Evolutionary conservation across 108 stramenopile species (phyloP), one percentile per base, ranked within the genome.

Genomic region (Discostella stelligeroides): DNA sequence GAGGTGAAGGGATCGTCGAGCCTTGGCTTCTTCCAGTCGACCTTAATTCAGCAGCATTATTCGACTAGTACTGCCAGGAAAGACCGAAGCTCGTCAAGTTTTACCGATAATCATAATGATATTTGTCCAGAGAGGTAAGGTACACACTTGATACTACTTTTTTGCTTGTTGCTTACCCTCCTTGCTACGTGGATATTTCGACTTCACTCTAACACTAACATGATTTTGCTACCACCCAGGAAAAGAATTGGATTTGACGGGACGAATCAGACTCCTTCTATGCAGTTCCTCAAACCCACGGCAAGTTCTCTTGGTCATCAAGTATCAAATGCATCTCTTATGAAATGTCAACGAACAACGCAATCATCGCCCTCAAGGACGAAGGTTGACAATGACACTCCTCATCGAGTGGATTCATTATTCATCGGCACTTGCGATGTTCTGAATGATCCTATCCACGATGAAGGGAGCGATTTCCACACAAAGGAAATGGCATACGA

Each of bases 181-280:
- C 43, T 1, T n/a, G n/a, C n/a, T 45, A n/a, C 12, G 43, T n/a
- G 13, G 2, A 45, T 7, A 9, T 45, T 17, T 45, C 43, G 13
- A n/a, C 12, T 45, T 11, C 12, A 45, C n/a, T n/a, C 13, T n/a
- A n/a, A n/a, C n/a, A n/a, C n/a, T n/a, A n/a, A n/a, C n/a, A n/a
- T n/a, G n/a, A n/a, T n/a, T n/a, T n/a, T n/a, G n/a, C 43, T 45
- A 4, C 5, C 12, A 2, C 43, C 7, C 37, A 61, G 69, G 10
- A 60, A 51, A 61, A 38, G 69, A 49, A 53, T 61, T 23, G 69
- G 69, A 8, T 61, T 46, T 27, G 69, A 69, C 30, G 68, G 60
- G 9, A 70, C 69, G 17, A 15, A 5, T n/a, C 37, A 28, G 50
- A 70, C 69, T 1, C 69, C 69, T 15, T 70, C 69, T 25, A 25